Evolutionary conservation across 1,284 basidiomycete genomes (phyloP).

Genomic region (Irpex lacteus): DNA sequence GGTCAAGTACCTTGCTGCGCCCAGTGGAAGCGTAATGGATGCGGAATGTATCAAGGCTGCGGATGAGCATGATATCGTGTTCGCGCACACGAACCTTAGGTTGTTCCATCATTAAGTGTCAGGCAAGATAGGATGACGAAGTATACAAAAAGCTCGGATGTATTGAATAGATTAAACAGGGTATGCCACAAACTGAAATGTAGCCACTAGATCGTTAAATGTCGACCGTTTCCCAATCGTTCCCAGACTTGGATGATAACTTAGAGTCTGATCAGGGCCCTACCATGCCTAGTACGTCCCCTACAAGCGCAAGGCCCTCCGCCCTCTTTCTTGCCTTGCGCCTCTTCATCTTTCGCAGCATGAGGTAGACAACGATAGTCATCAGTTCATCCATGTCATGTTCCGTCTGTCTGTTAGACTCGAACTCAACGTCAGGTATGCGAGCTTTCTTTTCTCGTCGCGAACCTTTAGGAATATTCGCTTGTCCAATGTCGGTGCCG

Average conservation of each 20-base stretch:
- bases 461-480: background rate
- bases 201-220: no score
- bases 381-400: background rate
- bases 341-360: background rate
- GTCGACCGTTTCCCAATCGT: no score
- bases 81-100: slow-evolving; percentile 80
- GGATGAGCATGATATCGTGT: slow-evolving; percentile 87
- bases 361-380: background rate
- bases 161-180: background rate
- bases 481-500: background rate
- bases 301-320: background rate
- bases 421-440: background rate
- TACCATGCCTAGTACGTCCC: background rate
- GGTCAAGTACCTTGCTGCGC: slow-evolving; percentile 90
- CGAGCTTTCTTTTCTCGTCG: background rate
- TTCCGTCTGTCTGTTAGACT: background rate
- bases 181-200: background rate
- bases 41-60: slow-evolving; percentile 92
- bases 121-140: background rate
- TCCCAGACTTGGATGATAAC: no score
- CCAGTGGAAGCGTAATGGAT: slow-evolving; percentile 97
- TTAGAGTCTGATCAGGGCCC: no score
- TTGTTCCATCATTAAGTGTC: slow-evolving; percentile 74
- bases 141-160: background rate
- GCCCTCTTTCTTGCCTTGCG: background rate